phyloP scores from a whole-genome alignment of 169 alveolate genomes.

The Cryptosporidium meleagridis region DNA sequence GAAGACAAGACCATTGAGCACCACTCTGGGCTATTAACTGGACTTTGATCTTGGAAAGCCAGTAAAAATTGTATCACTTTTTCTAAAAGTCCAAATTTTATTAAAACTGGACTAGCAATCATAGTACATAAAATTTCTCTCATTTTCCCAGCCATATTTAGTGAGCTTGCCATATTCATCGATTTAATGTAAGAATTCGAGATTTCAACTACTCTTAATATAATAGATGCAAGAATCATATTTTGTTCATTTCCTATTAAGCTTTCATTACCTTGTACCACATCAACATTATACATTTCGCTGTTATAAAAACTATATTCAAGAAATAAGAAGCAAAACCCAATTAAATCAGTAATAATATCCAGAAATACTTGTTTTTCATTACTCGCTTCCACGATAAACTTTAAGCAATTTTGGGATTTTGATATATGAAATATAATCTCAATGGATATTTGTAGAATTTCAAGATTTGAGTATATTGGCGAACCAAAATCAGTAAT shows the following conservation, averaged over 20 bases:
- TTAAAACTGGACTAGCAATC: slow-evolving; percentile 6
- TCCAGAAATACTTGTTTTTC: background rate
- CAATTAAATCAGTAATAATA: slow-evolving; percentile 19
- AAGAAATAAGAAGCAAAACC: slow-evolving; percentile 3
- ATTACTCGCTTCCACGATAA: slow-evolving; percentile 23
- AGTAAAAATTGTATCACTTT: background rate
- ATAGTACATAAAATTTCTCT: background rate
- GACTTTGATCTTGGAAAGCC: background rate
- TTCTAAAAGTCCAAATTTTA: slow-evolving; percentile 6
- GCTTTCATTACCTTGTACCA: background rate
- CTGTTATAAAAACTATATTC: slow-evolving; percentile 14
- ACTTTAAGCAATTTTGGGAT: slow-evolving; percentile 52
- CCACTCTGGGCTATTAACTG: background rate
- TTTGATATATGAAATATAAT: slow-evolving; percentile 36
- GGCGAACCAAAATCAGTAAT: background rate
- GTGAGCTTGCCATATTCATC: background rate
- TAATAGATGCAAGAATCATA: background rate
- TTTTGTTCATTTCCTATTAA: background rate
- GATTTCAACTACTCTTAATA: slow-evolving; percentile 11
- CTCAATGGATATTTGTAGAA: slow-evolving; percentile 32
- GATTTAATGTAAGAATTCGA: background rate
- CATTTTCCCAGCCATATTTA: slow-evolving; percentile 1
- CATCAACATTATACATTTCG: slow-evolving; percentile 14
- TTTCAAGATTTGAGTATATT: background rate
- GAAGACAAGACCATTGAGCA: background rate